These are phyloP conservation scores for Alnus rubra DNA, from an alignment of 306 rosid species.

Conservation along the genomic window DNA sequence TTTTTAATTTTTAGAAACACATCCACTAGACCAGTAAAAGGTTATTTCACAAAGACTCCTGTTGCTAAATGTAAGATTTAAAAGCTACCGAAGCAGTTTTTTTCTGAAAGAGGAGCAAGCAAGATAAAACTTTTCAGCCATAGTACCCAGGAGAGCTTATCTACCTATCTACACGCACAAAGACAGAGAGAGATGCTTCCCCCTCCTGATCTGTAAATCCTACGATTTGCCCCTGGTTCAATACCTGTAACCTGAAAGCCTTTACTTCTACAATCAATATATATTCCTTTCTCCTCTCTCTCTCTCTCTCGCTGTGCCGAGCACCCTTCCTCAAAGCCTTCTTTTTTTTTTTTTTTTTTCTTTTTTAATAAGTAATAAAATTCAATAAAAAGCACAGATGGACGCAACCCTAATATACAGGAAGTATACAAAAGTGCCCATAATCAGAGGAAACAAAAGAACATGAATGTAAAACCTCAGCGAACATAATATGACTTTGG, in stretches of 20 bases:
- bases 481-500: no score
- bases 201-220: neutral
- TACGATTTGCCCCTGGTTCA: neutral
- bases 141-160: neutral
- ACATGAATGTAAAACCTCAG: no score
- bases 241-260: conserved; percentile 1
- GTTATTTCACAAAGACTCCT: neutral
- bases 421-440: no score
- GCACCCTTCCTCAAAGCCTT: no score
- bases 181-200: no score
- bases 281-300: neutral
- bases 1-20: neutral
- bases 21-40: neutral
- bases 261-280: neutral
- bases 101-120: neutral
- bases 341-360: no score
- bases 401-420: no score
- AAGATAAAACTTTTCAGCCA: neutral
- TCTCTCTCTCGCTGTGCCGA: no score
- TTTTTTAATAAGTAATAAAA: no score
- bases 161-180: neutral
- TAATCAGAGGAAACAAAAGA: no score
- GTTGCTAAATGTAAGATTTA: neutral
- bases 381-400: no score
- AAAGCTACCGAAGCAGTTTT: neutral